phyloP scores from a whole-genome alignment of 768 basidiomycete genomes.

The Cystobasidium ongulense region DNA sequence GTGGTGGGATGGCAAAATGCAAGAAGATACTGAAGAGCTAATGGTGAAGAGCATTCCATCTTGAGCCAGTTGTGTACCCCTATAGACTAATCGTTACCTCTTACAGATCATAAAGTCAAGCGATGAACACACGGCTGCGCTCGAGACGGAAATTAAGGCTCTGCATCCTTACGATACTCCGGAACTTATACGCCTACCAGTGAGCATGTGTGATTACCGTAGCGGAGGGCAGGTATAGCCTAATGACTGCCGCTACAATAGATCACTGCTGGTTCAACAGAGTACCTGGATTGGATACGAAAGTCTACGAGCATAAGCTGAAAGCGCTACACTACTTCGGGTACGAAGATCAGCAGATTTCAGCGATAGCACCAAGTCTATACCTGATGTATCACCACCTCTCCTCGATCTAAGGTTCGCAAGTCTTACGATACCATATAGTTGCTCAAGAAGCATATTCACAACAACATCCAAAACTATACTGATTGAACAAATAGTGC shows the following conservation, averaged over 20 bases:
- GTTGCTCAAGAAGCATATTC: background rate
- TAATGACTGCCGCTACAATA: background rate
- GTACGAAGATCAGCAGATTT: too few species aligned
- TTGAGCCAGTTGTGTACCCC: too few species aligned
- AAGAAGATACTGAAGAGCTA: conserved; percentile 19
- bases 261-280: background rate
- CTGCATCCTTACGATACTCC: conserved; percentile 20
- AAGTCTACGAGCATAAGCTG: background rate
- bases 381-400: too few species aligned
- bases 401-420: too few species aligned
- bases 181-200: conserved; percentile 17
- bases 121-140: background rate
- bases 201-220: background rate
- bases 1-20: conserved; percentile 21
- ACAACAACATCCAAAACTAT: background rate
- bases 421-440: background rate
- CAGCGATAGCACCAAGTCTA: too few species aligned
- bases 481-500: background rate
- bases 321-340: too few species aligned
- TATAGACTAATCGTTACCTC: too few species aligned
- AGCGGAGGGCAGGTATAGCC: background rate
- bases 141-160: conserved; percentile 2
- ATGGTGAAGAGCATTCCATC: too few species aligned
- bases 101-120: conserved; percentile 18
- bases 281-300: conserved; percentile 7